phyloP scores from a whole-genome alignment of 164 flowering plant species.

The Stephania cephalantha region DNA sequence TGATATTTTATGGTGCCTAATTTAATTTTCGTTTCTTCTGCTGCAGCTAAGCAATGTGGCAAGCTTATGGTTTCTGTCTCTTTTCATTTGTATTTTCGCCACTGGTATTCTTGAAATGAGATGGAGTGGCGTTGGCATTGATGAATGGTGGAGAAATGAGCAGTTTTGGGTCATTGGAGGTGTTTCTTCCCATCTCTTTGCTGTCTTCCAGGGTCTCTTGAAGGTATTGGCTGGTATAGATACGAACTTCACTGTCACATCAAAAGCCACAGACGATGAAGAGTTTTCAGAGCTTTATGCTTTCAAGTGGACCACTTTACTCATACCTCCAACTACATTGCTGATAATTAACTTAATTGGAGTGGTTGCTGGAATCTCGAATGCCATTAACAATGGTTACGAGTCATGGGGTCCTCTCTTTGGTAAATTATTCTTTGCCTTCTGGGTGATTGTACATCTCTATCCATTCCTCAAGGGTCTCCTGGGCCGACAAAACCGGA shows the following conservation, averaged over 20 bases:
- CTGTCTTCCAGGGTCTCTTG: conserved; percentile 60
- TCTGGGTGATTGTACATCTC: conserved; percentile 63
- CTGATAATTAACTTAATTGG: conserved; percentile 53
- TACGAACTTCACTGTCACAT: conserved; percentile 55
- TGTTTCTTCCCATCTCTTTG: conserved; percentile 57
- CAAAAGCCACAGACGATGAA: conserved; percentile 52
- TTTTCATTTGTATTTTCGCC: conserved; percentile 53
- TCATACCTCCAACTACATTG: conserved; percentile 58
- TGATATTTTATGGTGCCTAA: neutral
- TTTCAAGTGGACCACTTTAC: conserved; percentile 62
- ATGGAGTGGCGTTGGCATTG: conserved; percentile 71
- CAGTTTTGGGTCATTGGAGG: conserved; percentile 79
- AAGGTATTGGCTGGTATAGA: conserved; percentile 63
- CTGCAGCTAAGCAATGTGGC: conserved; percentile 59
- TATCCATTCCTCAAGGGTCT: conserved; percentile 69
- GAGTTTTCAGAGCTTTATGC: conserved; percentile 49
- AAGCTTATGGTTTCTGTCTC: conserved; percentile 57
- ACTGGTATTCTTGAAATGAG: conserved; percentile 58
- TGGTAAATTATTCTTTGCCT: conserved; percentile 57
- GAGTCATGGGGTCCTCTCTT: conserved; percentile 67
- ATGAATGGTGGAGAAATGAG: conserved; percentile 74
- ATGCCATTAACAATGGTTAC: conserved; percentile 65
- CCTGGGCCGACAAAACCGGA: conserved; percentile 51
- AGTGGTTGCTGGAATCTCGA: conserved; percentile 55
- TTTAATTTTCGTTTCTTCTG: conserved; percentile 9